Conservation (phyloP, 2,329 filamentous ascomycete genomes). For the Aspergillus oerlinghausenensis region DNA sequence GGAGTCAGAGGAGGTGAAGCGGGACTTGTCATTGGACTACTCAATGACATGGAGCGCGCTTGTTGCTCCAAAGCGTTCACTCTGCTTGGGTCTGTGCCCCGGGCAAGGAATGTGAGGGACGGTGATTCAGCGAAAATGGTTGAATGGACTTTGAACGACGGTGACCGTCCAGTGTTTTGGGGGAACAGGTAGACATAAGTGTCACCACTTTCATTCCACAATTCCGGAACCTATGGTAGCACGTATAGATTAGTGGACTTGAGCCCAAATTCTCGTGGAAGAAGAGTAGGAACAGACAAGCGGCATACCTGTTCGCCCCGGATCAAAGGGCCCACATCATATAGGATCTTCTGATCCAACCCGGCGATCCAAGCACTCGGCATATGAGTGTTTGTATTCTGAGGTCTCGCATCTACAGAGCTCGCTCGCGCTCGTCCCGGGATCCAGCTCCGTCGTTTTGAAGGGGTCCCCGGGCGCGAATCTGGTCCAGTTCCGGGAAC, state of each 20-base stretch:
- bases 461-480: constrained; percentile 31
- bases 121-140: constrained; percentile 55
- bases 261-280: background rate
- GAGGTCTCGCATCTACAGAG: constrained; percentile 28
- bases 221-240: constrained; percentile 46
- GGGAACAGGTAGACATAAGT: constrained; percentile 61
- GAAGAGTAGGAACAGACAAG: background rate
- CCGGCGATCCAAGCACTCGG: constrained; percentile 56
- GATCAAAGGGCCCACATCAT: constrained; percentile 49
- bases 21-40: constrained; percentile 19
- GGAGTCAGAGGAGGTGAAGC: constrained; percentile 28
- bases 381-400: constrained; percentile 25
- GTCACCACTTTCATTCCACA: constrained; percentile 61
- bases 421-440: constrained; percentile 34
- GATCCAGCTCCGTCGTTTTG: constrained; percentile 44
- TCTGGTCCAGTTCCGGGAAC: constrained; percentile 31
- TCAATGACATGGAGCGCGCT: constrained; percentile 27
- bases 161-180: constrained; percentile 49
- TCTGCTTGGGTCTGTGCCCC: constrained; percentile 46
- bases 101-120: constrained; percentile 51
- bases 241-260: constrained; percentile 7
- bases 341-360: constrained; percentile 52
- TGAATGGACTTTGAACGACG: constrained; percentile 60
- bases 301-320: constrained; percentile 48
- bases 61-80: constrained; percentile 32